Base-by-base conservation (phyloP, 2,329 filamentous ascomycete species). In the Microsporum canis region DNA sequence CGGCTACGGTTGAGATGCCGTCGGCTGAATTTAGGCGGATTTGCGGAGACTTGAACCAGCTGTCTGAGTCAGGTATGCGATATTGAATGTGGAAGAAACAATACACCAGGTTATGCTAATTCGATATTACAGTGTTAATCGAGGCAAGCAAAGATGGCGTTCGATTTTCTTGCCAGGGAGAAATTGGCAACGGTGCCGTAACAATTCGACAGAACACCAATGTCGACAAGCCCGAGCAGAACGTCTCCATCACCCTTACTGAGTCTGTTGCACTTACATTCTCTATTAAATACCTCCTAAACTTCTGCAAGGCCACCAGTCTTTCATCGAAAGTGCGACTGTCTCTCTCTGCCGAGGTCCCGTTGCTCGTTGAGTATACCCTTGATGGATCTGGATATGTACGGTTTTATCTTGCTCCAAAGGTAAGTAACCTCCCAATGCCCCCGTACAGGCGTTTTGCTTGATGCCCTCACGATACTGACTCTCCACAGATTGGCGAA, bases 281-380 rank as follows among this genome's bases (percentile, higher is more conserved):
- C 80, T 97, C 94, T 38, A 88, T 99, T 71, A 99, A 99, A 80
- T 99, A 99, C 79, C 87, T 99, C 2, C 89, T 95, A 82, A 97
- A 97, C 84, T 99, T 99, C 81, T 97, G 94, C 88, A 99, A 99
- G 81, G 95, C 95, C 38, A 88, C 90, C 65, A 86, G 85, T 59
- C 81, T 99, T 64, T 92, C 91, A 43, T 79, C 76, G 68, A 82
- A 83, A 67, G 95, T 99, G 76, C 94, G 88, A 79, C 86, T 99
- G 69, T 95, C 88, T 78, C 83, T 99, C 68, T 97, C 92, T 59
- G 91, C 91, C 76, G 94, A 99, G 78, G 92, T 99, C 58, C 94
- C 94, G 33, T 85, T 99, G 67, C 81, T 97, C 69, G 94, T 99
- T 51, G 94, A 99, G 80, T 99, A 97, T 77, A 80, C 79, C 60